Evolutionary conservation across 352 stramenopile genomes (phyloP).

Genomic region (Pythium rishiriense): DNA sequence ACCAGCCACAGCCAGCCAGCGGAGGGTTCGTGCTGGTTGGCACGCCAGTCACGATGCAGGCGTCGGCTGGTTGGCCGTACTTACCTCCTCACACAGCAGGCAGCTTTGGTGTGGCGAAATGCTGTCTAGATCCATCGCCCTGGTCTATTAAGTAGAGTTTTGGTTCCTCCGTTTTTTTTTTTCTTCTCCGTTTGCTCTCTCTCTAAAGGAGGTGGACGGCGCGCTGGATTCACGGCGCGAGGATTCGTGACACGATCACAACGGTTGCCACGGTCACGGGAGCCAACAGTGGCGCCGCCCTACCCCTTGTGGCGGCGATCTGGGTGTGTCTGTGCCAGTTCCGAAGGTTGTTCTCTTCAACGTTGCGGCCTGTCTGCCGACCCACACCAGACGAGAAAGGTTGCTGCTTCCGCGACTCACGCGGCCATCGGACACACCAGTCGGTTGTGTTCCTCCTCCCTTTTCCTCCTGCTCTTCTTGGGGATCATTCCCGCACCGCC

Average conservation of each 20-base stretch:
- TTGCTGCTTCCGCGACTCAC: slow-evolving; percentile 10
- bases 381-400: neutral
- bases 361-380: slow-evolving; percentile 7
- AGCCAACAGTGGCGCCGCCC: neutral
- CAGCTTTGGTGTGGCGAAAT: too few relatives aligned
- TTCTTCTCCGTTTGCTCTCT: neutral
- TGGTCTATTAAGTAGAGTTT: too few relatives aligned
- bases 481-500: neutral
- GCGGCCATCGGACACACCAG: neutral
- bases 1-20: neutral
- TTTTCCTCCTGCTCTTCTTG: neutral
- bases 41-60: neutral
- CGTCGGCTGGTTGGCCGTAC: neutral
- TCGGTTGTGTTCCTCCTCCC: slow-evolving; percentile 1
- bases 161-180: neutral
- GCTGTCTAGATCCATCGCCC: too few relatives aligned
- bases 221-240: neutral
- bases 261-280: neutral
- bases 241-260: neutral
- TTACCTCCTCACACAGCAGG: neutral
- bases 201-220: too few relatives aligned
- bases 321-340: neutral
- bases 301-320: neutral
- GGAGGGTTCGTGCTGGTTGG: neutral
- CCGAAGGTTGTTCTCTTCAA: slow-evolving; percentile 12